Conservation (phyloP, 140 eudicot species). For the Ambrosia hybrid region DNA sequence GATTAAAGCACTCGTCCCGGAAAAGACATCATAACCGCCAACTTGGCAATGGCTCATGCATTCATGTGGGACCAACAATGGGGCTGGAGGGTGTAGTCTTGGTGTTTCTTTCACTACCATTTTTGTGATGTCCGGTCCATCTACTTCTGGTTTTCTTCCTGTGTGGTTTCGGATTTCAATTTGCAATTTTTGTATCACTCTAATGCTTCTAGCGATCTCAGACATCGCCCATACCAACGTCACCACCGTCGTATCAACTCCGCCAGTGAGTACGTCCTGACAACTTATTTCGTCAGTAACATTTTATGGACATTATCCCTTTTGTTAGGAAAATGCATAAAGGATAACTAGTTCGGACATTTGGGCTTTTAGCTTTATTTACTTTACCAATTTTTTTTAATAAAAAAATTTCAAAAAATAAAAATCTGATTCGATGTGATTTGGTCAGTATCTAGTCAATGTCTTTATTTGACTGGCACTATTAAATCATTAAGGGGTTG, state of each 20-base stretch:
- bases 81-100: constrained; percentile 20
- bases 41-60: constrained; percentile 18
- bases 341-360: no score
- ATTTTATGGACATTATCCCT: not conserved
- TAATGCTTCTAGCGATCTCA: constrained; percentile 1
- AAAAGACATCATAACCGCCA: constrained; percentile 22
- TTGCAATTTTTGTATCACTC: constrained; percentile 32
- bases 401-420: no score
- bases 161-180: constrained; percentile 6
- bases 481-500: no score
- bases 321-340: no score
- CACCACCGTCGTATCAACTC: constrained; percentile 19
- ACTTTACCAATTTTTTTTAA: no score
- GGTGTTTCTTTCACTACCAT: constrained; percentile 33
- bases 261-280: constrained; percentile 20
- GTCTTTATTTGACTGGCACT: no score
- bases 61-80: constrained; percentile 24
- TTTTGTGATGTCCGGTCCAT: not conserved
- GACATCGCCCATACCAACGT: constrained; percentile 23
- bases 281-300: not conserved
- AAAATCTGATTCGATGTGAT: no score
- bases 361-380: no score
- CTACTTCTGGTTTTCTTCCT: not conserved
- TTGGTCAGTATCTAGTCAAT: no score
- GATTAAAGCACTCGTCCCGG: not conserved